Conservation (phyloP, 768 basidiomycete genomes). For the Tylopilus plumbeoviolaceoides region DNA sequence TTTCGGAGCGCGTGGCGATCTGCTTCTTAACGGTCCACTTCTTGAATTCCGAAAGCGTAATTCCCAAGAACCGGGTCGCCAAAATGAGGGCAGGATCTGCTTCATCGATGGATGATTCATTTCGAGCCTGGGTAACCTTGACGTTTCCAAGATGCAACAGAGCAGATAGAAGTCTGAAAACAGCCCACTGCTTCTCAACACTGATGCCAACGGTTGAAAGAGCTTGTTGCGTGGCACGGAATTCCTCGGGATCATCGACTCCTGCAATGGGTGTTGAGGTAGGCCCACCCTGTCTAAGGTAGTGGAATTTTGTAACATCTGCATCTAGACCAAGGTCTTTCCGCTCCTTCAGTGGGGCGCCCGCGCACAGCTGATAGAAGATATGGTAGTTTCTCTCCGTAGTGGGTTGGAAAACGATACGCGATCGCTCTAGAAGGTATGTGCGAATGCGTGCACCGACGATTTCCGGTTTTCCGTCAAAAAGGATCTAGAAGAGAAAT, state of each 20-base stretch:
- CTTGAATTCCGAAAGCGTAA: constrained; percentile 90
- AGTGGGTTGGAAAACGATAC: constrained; percentile 94
- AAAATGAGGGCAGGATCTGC: constrained; percentile 74
- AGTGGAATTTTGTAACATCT: constrained; percentile 85
- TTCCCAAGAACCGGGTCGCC: constrained; percentile 86
- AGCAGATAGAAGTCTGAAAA: constrained; percentile 90
- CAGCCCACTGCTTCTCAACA: constrained; percentile 97
- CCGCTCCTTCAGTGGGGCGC: constrained; percentile 90
- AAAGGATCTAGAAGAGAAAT: constrained; percentile 70
- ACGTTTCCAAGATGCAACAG: constrained; percentile 98
- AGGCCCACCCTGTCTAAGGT: constrained; percentile 90
- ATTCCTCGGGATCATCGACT: constrained; percentile 96
- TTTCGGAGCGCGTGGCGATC: constrained; percentile 89
- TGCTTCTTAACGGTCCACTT: constrained; percentile 99
- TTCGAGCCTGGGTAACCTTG: constrained; percentile 76
- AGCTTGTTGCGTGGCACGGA: constrained; percentile 88
- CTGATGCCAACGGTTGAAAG: constrained; percentile 96
- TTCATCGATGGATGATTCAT: constrained; percentile 81
- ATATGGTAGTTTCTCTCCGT: constrained; percentile 99
- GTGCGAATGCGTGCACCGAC: constrained; percentile 99
- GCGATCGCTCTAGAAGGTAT: constrained; percentile 94
- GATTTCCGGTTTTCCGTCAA: constrained; percentile 93
- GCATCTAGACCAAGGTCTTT: constrained; percentile 90
- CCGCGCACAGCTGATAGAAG: constrained; percentile 98
- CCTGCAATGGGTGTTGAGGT: constrained; percentile 82